A percentile compares a stretch with the other conserved stretches of the same genome.
phyloP scores from a whole-genome alignment of 805 yeast genomes.

The Schizosaccharomyces octosporus region DNA sequence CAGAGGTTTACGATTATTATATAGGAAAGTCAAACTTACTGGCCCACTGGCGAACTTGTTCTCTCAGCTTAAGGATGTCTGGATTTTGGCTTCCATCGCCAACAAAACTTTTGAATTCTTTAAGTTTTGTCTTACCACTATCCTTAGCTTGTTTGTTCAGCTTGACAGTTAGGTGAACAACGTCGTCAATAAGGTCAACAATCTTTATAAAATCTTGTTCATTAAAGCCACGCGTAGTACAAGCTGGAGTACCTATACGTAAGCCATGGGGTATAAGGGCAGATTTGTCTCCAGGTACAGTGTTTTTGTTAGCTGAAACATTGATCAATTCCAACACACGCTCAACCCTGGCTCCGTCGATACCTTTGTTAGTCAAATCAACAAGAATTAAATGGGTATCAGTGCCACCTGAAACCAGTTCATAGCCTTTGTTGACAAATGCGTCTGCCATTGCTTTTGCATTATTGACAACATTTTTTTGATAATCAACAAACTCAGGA shows the following conservation, averaged over 20 bases:
- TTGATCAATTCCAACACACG: constrained; percentile 81
- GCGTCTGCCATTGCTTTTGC: constrained; percentile 62
- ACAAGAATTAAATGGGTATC: constrained; percentile 92
- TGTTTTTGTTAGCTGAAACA: constrained; percentile 90
- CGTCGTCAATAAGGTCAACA: constrained; percentile 55
- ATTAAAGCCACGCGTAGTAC: constrained; percentile 91
- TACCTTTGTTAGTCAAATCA: constrained; percentile 63
- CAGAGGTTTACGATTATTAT: background rate
- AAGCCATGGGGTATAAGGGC: constrained; percentile 94
- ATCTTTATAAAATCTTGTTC: constrained; percentile 64
- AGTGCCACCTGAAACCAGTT: constrained; percentile 80
- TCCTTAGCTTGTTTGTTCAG: constrained; percentile 54
- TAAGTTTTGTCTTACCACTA: constrained; percentile 77
- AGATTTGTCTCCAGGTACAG: constrained; percentile 92
- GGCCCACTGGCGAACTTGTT: constrained; percentile 77
- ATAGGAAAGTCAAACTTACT: constrained; percentile 18
- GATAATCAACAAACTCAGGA: constrained; percentile 80
- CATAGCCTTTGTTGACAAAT: constrained; percentile 48
- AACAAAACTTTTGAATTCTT: constrained; percentile 77
- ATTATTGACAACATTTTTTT: constrained; percentile 63
- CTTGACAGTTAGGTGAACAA: constrained; percentile 49
- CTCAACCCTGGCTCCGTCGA: constrained; percentile 94
- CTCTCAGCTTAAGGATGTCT: constrained; percentile 39
- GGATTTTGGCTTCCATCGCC: constrained; percentile 34
- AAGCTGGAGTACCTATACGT: constrained; percentile 94